Evolutionary conservation across 352 stramenopile species (phyloP).

Genomic region (Pythium plurisporium): DNA sequence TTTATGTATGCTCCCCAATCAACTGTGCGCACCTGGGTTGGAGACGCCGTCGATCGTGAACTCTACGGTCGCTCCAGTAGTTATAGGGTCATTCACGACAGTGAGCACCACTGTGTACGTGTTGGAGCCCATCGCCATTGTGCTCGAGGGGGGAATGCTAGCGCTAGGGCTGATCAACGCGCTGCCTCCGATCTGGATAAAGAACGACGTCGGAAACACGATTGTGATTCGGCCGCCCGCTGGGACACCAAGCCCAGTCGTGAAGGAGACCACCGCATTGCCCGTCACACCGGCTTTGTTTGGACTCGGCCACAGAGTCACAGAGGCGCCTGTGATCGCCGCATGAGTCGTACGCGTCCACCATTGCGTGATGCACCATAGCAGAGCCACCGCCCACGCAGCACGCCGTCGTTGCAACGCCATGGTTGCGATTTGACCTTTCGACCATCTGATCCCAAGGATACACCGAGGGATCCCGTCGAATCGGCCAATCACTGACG

Average conservation of each 20-base stretch:
- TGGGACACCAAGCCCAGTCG: constrained; percentile 25
- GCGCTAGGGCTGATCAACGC: constrained; percentile 17
- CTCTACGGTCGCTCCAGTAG: constrained; percentile 22
- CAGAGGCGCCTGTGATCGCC: constrained; percentile 29
- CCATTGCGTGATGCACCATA: background rate
- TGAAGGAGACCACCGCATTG: constrained; percentile 34
- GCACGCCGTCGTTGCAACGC: background rate
- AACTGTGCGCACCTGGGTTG: constrained; percentile 38
- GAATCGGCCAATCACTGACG: constrained; percentile 2
- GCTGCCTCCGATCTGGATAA: constrained; percentile 22
- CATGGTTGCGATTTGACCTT: constrained; percentile 3
- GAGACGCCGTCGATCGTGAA: constrained; percentile 55
- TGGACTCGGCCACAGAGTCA: constrained; percentile 25
- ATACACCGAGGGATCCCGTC: background rate
- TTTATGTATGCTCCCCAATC: background rate
- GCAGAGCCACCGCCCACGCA: background rate
- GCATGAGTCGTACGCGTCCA: constrained; percentile 6
- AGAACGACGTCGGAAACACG: constrained; percentile 49
- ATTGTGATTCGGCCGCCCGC: constrained; percentile 43
- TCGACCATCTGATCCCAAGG: constrained; percentile 8
- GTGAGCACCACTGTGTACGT: constrained; percentile 33
- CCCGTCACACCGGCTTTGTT: constrained; percentile 30
- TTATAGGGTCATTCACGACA: constrained; percentile 20
- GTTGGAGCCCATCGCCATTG: constrained; percentile 23
- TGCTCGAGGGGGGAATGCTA: constrained; percentile 27